Base-by-base conservation (phyloP, 441 rosid genomes). In the Croton laevigatus region DNA sequence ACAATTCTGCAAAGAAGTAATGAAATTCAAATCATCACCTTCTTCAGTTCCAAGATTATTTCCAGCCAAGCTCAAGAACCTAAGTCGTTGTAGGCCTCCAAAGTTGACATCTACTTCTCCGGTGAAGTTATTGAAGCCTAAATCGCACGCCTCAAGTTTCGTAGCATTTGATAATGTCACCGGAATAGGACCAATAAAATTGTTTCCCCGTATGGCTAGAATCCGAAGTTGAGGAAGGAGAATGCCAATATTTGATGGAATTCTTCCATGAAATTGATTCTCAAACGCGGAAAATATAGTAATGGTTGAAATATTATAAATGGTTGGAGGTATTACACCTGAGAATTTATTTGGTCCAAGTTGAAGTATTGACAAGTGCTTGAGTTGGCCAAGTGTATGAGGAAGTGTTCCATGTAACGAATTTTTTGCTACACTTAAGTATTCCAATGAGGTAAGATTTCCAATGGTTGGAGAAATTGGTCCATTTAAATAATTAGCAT, bases 151-250 rank as follows among this genome's bases (percentile, higher is more conserved):
- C 3, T 13, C 22, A 14, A 79, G 19, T 7, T 70, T 67, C 0
- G 81, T 34, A 37, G 68, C 71, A 49, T 77, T 75, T 12, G 80
- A 70, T 11, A 79, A 19, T 34, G 80, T 69, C 13, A 13, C 38
- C 11, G 73, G 73, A 32, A 70, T 19, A 4, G 48, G 8, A 12
- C 73, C 73, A 70, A 13, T 46, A 34, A 69, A 59, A 0, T 44
- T n/a, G 38, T 69, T 69, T 0, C 7, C 20, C 27, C 34, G 32
- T 8, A 59, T 3, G 6, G 40, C 7, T 22, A 69, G 4, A 0
- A n/a, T 3, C 6, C 20, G 59, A 48, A 69, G 58, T 2, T 46
- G 23, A 27, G 72, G 72, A 8, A 69, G 36, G 5, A n/a, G 17
- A 11, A 69, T 36, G 5, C 66, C 72, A 9, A 69, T 32, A 12